Conservation (phyloP, 2,329 filamentous ascomycete genomes). For the Trichocomaceae sp. region DNA sequence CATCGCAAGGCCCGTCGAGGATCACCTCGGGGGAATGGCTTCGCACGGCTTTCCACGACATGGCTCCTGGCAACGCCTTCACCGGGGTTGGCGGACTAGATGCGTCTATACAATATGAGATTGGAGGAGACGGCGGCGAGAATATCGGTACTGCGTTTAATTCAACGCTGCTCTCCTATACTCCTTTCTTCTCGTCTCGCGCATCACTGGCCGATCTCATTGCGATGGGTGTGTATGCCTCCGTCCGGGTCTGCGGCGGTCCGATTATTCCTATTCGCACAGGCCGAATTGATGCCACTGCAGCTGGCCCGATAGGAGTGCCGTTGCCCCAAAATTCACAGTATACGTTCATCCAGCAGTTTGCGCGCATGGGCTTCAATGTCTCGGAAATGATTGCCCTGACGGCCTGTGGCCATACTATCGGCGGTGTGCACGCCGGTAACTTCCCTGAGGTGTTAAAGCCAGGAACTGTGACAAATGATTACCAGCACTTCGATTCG, state of each 20-base stretch:
- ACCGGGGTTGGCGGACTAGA: conserved; percentile 8
- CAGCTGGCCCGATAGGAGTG: conserved; percentile 9
- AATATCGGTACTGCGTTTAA: conserved; percentile 10
- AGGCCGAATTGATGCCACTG: conserved; percentile 9
- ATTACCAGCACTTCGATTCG: conserved; percentile 11
- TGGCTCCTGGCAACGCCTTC: conserved; percentile 5
- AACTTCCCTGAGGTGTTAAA: conserved; percentile 9
- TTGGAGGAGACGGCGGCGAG: conserved; percentile 8
- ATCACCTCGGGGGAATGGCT: conserved; percentile 11
- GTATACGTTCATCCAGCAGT: conserved; percentile 12
- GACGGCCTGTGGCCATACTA: conserved; percentile 10
- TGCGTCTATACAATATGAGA: conserved; percentile 9
- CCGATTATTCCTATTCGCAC: conserved; percentile 8
- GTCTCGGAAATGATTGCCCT: conserved; percentile 12
- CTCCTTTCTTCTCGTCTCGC: conserved; percentile 8
- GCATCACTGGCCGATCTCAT: conserved; percentile 10
- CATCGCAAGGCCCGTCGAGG: not conserved
- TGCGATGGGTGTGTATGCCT: conserved; percentile 9
- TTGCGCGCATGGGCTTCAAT: conserved; percentile 11
- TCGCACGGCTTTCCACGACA: conserved; percentile 12
- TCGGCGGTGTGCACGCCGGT: conserved; percentile 7
- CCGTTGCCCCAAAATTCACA: conserved; percentile 11
- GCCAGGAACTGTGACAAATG: conserved; percentile 6
- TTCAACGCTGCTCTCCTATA: conserved; percentile 1
- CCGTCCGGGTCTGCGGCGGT: conserved; percentile 8